These are phyloP conservation scores for Herpetospermum pedunculosum DNA, from an alignment of 306 rosid species.

Conservation along the genomic window DNA sequence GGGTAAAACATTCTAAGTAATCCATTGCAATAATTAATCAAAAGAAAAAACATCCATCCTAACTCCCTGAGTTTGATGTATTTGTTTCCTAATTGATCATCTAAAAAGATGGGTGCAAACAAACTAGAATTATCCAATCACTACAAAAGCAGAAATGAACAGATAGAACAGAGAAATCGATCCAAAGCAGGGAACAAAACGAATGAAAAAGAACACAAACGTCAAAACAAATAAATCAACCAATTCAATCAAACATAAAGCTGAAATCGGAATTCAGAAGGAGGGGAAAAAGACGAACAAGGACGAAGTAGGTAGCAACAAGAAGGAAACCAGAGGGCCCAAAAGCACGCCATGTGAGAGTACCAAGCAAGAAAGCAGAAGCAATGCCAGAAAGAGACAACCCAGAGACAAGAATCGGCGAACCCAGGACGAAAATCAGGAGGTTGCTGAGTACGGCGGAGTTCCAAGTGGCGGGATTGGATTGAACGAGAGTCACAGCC, in stretches of 20 bases:
- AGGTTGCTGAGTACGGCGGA: conserved; percentile 59
- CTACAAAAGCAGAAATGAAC: not conserved
- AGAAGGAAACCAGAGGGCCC: conserved; percentile 76
- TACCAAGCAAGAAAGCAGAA: conserved; percentile 85
- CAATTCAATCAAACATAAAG: conserved; percentile 2
- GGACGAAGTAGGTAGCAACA: conserved; percentile 75
- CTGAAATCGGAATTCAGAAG: not conserved
- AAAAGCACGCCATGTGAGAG: conserved; percentile 98
- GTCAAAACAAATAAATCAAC: not conserved
- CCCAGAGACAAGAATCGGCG: conserved; percentile 64
- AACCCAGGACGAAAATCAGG: conserved; percentile 57
- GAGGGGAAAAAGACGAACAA: conserved; percentile 21
- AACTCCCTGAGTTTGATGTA: not conserved
- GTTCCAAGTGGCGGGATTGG: conserved; percentile 78
- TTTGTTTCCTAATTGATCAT: not conserved
- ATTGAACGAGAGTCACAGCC: conserved; percentile 42
- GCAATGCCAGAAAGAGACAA: conserved; percentile 69
- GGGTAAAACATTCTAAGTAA: not conserved
- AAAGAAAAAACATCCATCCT: not conserved
- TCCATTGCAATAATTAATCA: not conserved
- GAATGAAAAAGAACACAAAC: not conserved
- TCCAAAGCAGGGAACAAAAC: not conserved
- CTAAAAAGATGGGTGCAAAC: not conserved
- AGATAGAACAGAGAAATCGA: not conserved
- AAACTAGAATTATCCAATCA: not conserved